These are phyloP conservation scores for Linaria vulgaris DNA, from an alignment of 257 asterid species.

Conservation along the genomic window DNA sequence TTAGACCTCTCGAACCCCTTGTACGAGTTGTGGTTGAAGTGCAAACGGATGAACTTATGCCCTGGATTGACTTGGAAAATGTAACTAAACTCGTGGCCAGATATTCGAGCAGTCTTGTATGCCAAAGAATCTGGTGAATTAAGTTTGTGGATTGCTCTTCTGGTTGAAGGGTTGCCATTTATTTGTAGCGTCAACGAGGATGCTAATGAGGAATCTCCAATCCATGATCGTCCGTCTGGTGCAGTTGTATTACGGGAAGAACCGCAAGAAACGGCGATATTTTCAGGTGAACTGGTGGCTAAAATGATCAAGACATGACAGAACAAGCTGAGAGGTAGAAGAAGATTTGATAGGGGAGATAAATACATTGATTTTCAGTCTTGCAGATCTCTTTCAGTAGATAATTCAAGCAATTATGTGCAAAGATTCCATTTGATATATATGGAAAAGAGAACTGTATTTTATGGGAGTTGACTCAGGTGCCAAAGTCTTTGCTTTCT, in stretches of 20 bases:
- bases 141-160: slow-evolving; percentile 27
- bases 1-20: slow-evolving; percentile 32
- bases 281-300: slow-evolving; percentile 30
- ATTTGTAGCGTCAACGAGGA: slow-evolving; percentile 34
- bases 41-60: slow-evolving; percentile 50
- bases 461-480: too few species aligned
- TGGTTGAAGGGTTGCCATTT: neutral
- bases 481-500: too few species aligned
- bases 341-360: slow-evolving; percentile 16
- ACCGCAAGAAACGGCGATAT: slow-evolving; percentile 56
- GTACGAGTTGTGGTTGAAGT: slow-evolving; percentile 40
- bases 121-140: slow-evolving; percentile 27
- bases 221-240: slow-evolving; percentile 51
- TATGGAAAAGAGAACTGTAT: too few species aligned
- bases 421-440: too few species aligned
- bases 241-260: slow-evolving; percentile 37
- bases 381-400: neutral
- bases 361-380: slow-evolving; percentile 14
- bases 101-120: slow-evolving; percentile 38
- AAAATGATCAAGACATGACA: slow-evolving; percentile 19
- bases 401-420: neutral
- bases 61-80: slow-evolving; percentile 34
- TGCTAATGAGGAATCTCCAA: slow-evolving; percentile 35
- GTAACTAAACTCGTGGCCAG: slow-evolving; percentile 35
- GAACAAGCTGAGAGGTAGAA: slow-evolving; percentile 24